Evolutionary conservation across 495 filamentous ascomycete species (phyloP), one percentile per base, ranked within the genome.

Genomic region (Hypomontagnella submonticulosa): DNA sequence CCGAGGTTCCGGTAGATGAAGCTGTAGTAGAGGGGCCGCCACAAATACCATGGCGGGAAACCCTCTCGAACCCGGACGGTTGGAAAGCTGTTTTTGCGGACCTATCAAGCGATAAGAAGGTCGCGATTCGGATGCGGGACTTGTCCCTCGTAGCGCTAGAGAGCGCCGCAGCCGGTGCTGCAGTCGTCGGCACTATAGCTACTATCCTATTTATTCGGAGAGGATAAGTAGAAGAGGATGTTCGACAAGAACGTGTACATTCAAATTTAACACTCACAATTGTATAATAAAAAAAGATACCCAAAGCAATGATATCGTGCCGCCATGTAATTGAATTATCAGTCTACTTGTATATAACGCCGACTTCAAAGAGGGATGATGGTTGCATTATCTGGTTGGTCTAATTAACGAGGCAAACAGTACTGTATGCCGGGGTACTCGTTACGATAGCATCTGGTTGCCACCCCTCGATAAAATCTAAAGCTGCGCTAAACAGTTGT

Each of bases 81-180:
- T 71, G 77, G 65, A 70, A 64, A 38, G 69, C 68, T 0, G 69
- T 68, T 2, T 65, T 82, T 10, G 53, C 62, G 18, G 87, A 90
- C 59, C 70, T 91, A 18, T 85, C 90, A 78, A 96, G 91, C 76
- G 88, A 93, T 30, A 81, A 87, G 63, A 77, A 78, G 62, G 78
- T 96, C 60, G 77, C 83, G 57, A 63, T 93, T 43, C 84, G 86
- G 16, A 91, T 92, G 75, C 83, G 87, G 43, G 93, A 97, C 69
- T 70, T 90, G 5, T 94, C 92, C 2, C 76, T 87, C 23, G 77
- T 89, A 56, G 87, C 87, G 10, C 72, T 94, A 23, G 86, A 93
- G 73, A 85, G 90, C 64, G 87, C 86, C 37, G 89, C 85, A n/a
- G 83, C 86, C 10, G 92, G 93, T 16, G 89, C 89, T 5, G 81